These are phyloP conservation scores for Podaxis sp. DNA, from an alignment of 768 basidiomycete genomes.

Conservation along the genomic window DNA sequence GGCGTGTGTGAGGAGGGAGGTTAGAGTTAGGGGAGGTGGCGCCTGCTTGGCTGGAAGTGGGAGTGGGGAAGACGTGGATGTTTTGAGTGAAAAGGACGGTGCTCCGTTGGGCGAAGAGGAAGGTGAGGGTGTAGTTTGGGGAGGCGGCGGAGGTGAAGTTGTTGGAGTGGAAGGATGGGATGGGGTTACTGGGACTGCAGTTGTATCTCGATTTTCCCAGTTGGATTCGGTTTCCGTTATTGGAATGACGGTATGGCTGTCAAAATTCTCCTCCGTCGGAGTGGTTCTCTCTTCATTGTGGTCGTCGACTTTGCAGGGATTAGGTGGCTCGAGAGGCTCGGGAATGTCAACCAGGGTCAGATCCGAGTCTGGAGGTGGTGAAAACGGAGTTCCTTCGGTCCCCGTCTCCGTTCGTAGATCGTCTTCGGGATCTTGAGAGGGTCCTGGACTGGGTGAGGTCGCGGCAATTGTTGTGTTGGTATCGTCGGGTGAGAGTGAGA, in stretches of 20 bases:
- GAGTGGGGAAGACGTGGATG: neutral
- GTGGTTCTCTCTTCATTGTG: neutral
- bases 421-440: neutral
- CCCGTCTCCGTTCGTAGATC: neutral
- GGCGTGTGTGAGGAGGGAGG: conserved; percentile 51
- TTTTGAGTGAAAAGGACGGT: neutral
- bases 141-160: neutral
- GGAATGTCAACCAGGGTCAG: conserved; percentile 5
- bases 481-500: neutral
- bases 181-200: neutral
- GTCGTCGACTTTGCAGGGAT: neutral
- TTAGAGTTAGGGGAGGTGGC: conserved; percentile 37
- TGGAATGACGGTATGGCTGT: too few species aligned
- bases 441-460: neutral
- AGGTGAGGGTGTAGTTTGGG: neutral
- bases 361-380: conserved; percentile 3
- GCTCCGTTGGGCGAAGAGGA: neutral
- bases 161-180: neutral
- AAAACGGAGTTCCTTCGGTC: neutral
- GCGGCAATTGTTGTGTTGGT: neutral
- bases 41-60: conserved; percentile 14
- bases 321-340: neutral
- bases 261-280: too few species aligned
- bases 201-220: neutral
- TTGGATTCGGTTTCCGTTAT: neutral